These are phyloP conservation scores for Liquidambar formosana DNA, from an alignment of 164 flowering plant genomes.

Conservation along the genomic window DNA sequence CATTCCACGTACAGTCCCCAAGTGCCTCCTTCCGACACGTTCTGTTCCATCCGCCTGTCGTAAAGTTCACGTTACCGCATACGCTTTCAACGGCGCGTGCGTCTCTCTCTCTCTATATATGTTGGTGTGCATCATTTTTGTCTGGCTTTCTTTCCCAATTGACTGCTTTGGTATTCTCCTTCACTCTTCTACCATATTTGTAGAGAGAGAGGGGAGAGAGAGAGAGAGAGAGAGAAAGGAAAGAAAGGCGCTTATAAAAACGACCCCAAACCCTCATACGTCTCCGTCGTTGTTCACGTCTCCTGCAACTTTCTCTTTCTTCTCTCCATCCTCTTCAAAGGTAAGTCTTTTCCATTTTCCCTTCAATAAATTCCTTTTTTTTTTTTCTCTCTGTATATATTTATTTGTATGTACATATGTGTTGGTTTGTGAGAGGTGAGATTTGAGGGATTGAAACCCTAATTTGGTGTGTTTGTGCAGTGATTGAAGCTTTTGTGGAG, in stretches of 20 bases:
- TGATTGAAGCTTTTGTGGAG: conserved; percentile 3
- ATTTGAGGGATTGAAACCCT: conserved; percentile 9
- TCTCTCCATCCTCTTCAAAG: background rate
- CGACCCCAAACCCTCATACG: background rate
- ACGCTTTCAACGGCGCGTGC: too few relatives aligned
- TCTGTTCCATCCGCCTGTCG: too few relatives aligned
- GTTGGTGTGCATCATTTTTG: too few relatives aligned
- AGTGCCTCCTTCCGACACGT: background rate
- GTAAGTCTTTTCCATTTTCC: background rate
- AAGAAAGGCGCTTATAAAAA: background rate
- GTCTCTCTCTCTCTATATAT: too few relatives aligned
- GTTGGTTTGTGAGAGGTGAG: background rate
- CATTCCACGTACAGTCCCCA: background rate
- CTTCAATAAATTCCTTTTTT: too few relatives aligned
- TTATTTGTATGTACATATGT: background rate
- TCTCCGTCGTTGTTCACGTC: conserved; percentile 6
- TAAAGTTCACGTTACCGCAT: too few relatives aligned
- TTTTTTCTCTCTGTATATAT: background rate
- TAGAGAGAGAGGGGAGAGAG: background rate
- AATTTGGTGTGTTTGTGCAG: conserved; percentile 1
- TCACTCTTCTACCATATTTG: background rate
- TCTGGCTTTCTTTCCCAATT: too few relatives aligned
- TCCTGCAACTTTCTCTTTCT: background rate
- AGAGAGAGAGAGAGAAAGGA: background rate
- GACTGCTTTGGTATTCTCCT: background rate